Evolutionary conservation across 352 stramenopile genomes (phyloP).

Genomic region (Halophytophthora polymorphica): DNA sequence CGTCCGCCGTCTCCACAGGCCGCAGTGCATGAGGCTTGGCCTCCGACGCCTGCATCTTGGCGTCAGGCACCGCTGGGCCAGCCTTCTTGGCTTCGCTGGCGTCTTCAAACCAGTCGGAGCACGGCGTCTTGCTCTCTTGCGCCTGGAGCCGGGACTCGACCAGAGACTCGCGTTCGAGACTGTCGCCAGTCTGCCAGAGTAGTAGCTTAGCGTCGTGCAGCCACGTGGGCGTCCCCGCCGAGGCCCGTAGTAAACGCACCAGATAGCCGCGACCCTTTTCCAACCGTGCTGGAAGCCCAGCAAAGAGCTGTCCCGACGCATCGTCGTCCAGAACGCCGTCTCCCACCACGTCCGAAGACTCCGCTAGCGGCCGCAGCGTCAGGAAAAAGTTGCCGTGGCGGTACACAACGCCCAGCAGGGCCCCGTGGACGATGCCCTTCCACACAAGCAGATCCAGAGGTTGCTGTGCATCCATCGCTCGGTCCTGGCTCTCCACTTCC

Average conservation of each 20-base stretch:
- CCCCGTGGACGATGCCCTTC: constrained; percentile 58
- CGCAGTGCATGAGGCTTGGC: constrained; percentile 14
- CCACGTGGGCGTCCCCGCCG: constrained; percentile 25
- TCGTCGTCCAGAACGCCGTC: constrained; percentile 23
- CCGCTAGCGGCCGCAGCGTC: constrained; percentile 26
- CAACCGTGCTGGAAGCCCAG: constrained; percentile 30
- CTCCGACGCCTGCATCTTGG: constrained; percentile 8
- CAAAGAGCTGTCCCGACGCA: constrained; percentile 41
- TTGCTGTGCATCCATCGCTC: constrained; percentile 15
- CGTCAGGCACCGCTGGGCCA: background rate
- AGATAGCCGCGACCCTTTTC: constrained; percentile 58
- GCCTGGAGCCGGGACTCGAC: constrained; percentile 30
- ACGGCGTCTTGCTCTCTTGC: constrained; percentile 20
- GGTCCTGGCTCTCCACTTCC: constrained; percentile 4
- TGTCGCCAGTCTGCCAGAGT: constrained; percentile 58
- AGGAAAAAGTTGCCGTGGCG: constrained; percentile 48
- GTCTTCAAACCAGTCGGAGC: constrained; percentile 41
- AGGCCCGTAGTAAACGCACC: constrained; percentile 33
- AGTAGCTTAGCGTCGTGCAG: constrained; percentile 46
- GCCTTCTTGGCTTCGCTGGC: constrained; percentile 14
- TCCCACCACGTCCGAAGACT: constrained; percentile 27
- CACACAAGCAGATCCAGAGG: constrained; percentile 46
- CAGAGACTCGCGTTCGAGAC: constrained; percentile 46
- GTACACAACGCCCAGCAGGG: constrained; percentile 53
- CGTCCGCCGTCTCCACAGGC: constrained; percentile 13